A percentile compares a stretch with the other conserved stretches of the same genome.
Conservation (phyloP, 176 grass and related monocot genomes). For the bread wheat (Triticum aestivum) region DNA sequence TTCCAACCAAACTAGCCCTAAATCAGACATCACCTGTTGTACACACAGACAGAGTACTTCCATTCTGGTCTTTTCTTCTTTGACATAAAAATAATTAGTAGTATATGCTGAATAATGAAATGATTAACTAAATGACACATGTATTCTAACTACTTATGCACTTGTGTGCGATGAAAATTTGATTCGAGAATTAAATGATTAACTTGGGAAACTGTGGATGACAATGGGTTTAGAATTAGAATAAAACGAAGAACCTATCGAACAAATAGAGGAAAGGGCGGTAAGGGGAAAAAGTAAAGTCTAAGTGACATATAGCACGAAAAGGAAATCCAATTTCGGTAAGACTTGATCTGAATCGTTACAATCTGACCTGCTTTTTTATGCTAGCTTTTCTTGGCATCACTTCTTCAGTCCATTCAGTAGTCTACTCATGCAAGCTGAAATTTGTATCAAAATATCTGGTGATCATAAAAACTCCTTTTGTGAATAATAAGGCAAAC, state of each 20-base stretch:
- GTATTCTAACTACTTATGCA: constrained; percentile 15
- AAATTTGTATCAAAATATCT: background rate
- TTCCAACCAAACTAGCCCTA: background rate
- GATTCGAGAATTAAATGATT: constrained; percentile 5
- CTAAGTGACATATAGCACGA: no score
- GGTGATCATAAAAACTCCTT: background rate
- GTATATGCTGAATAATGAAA: constrained; percentile 15
- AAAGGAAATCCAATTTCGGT: no score
- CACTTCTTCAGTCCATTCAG: constrained; percentile 17
- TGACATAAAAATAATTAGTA: background rate
- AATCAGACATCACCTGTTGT: background rate
- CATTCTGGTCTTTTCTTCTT: background rate
- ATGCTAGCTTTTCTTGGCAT: background rate
- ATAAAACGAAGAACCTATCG: no score
- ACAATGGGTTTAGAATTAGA: no score
- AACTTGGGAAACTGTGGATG: background rate
- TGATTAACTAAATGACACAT: background rate
- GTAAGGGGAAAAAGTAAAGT: no score
- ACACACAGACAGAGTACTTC: background rate
- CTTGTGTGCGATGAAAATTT: constrained; percentile 2
- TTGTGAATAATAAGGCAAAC: background rate
- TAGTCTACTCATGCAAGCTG: background rate
- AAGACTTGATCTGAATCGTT: background rate
- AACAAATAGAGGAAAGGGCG: no score
- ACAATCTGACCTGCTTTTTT: constrained; percentile 3